phyloP scores from a whole-genome alignment of 2,329 filamentous ascomycete species.

The Chrysoporthe austroafricana region DNA sequence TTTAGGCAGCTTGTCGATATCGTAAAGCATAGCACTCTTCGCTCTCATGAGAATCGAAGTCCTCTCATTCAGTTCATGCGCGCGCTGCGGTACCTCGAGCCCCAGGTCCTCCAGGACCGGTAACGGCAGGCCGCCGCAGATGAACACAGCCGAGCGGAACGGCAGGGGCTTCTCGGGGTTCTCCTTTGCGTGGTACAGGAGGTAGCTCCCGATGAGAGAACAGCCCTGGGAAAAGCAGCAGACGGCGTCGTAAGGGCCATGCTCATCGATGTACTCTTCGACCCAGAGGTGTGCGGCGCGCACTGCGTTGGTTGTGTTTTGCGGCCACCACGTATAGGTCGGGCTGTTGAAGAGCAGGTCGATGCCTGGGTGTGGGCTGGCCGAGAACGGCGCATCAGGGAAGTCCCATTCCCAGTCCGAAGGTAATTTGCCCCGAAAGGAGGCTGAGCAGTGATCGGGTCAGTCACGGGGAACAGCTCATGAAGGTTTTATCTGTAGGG shows the following conservation, averaged over 20 bases:
- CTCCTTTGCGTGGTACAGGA: slow-evolving; percentile 44
- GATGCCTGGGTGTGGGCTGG: slow-evolving; percentile 39
- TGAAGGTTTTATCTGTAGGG: neutral
- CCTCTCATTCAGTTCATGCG: slow-evolving; percentile 37
- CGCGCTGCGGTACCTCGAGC: slow-evolving; percentile 38
- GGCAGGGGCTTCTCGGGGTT: slow-evolving; percentile 36
- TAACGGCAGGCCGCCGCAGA: slow-evolving; percentile 45
- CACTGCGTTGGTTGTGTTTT: slow-evolving; percentile 37
- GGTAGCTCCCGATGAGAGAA: slow-evolving; percentile 43
- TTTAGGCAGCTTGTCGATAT: slow-evolving; percentile 33
- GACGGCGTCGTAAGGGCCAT: slow-evolving; percentile 42
- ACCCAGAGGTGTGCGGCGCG: slow-evolving; percentile 42
- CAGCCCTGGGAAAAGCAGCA: slow-evolving; percentile 47
- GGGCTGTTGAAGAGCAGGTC: slow-evolving; percentile 37
- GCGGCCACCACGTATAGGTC: slow-evolving; percentile 39
- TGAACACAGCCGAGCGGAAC: slow-evolving; percentile 45
- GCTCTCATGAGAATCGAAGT: slow-evolving; percentile 35
- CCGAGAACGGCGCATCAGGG: slow-evolving; percentile 39
- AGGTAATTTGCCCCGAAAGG: slow-evolving; percentile 41
- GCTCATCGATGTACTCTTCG: slow-evolving; percentile 37
- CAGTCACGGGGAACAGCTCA: slow-evolving; percentile 1
- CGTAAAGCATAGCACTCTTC: slow-evolving; percentile 35
- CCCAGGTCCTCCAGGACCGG: slow-evolving; percentile 41
- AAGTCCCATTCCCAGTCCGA: slow-evolving; percentile 40
- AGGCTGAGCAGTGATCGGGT: slow-evolving; percentile 32